phyloP scores from a whole-genome alignment of 2,329 filamentous ascomycete species.

The Biscogniauxia mediterranea region DNA sequence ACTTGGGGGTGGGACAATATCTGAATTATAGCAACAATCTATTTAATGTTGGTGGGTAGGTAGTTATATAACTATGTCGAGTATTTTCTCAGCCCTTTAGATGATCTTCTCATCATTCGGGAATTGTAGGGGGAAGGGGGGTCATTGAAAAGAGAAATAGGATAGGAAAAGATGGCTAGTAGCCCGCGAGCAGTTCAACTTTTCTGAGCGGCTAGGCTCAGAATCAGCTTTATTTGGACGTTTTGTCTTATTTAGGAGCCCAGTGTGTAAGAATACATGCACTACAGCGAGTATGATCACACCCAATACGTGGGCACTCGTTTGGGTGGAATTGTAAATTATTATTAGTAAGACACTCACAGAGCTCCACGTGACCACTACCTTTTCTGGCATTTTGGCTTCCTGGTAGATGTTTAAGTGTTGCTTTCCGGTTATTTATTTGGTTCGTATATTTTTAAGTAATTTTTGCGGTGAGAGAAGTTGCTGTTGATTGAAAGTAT shows the following conservation, averaged over 20 bases:
- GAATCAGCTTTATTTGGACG: too few relatives aligned
- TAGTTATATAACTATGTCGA: too few relatives aligned
- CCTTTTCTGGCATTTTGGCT: not conserved
- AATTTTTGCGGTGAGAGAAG: too few relatives aligned
- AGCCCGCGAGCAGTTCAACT: too few relatives aligned
- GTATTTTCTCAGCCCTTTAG: too few relatives aligned
- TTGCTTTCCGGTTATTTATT: not conserved
- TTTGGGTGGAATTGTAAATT: not conserved
- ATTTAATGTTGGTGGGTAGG: not conserved
- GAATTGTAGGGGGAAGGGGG: too few relatives aligned
- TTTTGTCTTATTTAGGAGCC: not conserved
- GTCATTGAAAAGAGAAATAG: too few relatives aligned
- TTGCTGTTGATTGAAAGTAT: too few relatives aligned
- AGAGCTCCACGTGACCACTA: slow-evolving; percentile 1
- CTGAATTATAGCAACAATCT: not conserved
- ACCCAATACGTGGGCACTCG: slow-evolving; percentile 2
- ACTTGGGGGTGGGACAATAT: not conserved
- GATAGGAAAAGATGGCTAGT: too few relatives aligned
- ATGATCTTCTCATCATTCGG: too few relatives aligned
- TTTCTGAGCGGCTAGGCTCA: too few relatives aligned
- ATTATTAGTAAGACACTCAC: slow-evolving; percentile 2
- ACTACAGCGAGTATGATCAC: not conserved
- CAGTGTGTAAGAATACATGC: slow-evolving; percentile 1
- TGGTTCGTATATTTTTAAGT: too few relatives aligned
- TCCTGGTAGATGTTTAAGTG: not conserved